phyloP scores from a whole-genome alignment of 169 alveolate species.

The Neospora caninum region DNA sequence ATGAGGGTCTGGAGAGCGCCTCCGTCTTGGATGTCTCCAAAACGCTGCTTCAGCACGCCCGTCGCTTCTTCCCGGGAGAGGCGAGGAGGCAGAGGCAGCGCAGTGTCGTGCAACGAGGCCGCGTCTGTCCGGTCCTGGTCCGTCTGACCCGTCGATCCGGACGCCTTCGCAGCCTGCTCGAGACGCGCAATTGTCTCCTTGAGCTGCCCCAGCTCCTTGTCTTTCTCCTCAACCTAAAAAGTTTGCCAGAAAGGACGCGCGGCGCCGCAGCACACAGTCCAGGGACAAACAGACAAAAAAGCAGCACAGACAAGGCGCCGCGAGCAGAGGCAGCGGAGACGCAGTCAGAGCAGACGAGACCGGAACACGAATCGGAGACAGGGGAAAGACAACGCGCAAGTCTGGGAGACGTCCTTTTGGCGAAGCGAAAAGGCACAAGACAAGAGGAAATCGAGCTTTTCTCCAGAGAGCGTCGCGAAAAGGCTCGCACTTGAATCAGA shows the following conservation, averaged over 20 bases:
- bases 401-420: not conserved
- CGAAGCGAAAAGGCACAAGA: not conserved
- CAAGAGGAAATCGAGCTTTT: not conserved
- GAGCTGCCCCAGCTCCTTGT: not conserved
- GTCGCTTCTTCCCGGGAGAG: not conserved
- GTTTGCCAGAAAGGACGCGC: no score
- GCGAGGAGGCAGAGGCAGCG: not conserved
- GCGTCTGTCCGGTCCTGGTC: not conserved
- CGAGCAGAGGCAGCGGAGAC: no score
- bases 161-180: not conserved
- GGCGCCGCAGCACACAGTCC: no score
- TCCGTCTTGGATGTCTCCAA: not conserved
- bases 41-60: not conserved
- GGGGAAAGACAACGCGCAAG: not conserved
- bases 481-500: no score
- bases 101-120: not conserved
- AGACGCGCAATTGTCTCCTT: not conserved
- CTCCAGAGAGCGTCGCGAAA: no score
- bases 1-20: not conserved
- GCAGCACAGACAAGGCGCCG: no score
- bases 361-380: not conserved
- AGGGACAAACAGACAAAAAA: no score
- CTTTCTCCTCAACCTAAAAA: not conserved
- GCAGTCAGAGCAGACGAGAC: no score
- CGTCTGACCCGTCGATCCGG: not conserved